phyloP scores from a whole-genome alignment of 495 filamentous ascomycete species.

The Aspergillus biplanus region DNA sequence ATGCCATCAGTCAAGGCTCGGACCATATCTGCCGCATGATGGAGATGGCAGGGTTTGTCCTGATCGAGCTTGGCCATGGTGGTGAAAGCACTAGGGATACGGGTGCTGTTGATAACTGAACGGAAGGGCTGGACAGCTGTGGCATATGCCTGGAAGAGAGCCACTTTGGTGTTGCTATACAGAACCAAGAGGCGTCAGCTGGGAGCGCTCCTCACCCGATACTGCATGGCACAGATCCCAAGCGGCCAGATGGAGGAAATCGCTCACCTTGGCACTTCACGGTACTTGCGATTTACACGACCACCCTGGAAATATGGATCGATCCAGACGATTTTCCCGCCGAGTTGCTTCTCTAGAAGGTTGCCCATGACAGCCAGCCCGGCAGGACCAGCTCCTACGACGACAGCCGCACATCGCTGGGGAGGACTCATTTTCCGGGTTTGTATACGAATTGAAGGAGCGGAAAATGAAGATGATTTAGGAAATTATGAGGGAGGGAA shows the following conservation, averaged over 20 bases:
- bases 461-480: neutral
- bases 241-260: slow-evolving; percentile 8
- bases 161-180: slow-evolving; percentile 54
- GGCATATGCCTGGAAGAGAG: slow-evolving; percentile 55
- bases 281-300: slow-evolving; percentile 55
- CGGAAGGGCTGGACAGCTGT: slow-evolving; percentile 52
- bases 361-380: slow-evolving; percentile 61
- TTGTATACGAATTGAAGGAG: neutral
- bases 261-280: slow-evolving; percentile 59
- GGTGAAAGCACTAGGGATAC: slow-evolving; percentile 54
- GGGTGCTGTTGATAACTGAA: slow-evolving; percentile 48
- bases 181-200: slow-evolving; percentile 11
- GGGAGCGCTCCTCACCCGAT: slow-evolving; percentile 19
- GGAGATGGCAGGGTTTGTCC: slow-evolving; percentile 55
- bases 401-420: slow-evolving; percentile 52
- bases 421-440: slow-evolving; percentile 33
- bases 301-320: slow-evolving; percentile 57
- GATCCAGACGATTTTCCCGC: slow-evolving; percentile 54
- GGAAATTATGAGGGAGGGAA: too few relatives aligned
- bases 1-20: slow-evolving; percentile 54
- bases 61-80: slow-evolving; percentile 56
- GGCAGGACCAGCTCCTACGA: slow-evolving; percentile 60
- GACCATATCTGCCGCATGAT: slow-evolving; percentile 58
- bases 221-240: slow-evolving; percentile 2
- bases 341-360: slow-evolving; percentile 54